Evolutionary conservation across 1,284 basidiomycete species (phyloP), one percentile per base, ranked within the genome.

Genomic region (Trichosporon sp.): DNA sequence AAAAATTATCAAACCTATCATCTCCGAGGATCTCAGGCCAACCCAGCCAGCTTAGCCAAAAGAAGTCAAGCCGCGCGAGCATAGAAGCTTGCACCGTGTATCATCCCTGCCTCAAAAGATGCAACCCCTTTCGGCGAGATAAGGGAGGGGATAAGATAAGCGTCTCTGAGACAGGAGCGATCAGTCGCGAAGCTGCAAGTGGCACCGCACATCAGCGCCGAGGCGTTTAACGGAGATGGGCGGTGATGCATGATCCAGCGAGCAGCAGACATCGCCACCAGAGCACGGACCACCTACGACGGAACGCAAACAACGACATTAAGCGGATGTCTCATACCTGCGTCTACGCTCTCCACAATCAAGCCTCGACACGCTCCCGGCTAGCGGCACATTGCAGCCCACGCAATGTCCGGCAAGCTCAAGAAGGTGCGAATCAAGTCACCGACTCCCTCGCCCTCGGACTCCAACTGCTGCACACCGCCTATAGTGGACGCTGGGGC

Each of bases 391-490:
- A n/a, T n/a, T n/a, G n/a, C n/a, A n/a, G n/a, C n/a, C n/a, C n/a
- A n/a, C n/a, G 11, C 49, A 5, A 54, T 54, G 49, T 21, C 49
- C 13, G 27, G 25, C 49, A 54, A 19, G 25, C 14, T 54, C 8
- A 54, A 54, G 49, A 54, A 54, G 31, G 49, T 54, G n/a, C 49
- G 49, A n/a, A 31, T 34, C 56, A 57, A 25, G n/a, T 34, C 33
- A 33, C 33, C 56, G 9, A 9, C 33, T 4, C 32, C 32, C 11
- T 57, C 32, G 32, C 13, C 29, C 29, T 8, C 27, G 52, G 19
- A 10, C 32, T 34, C 32, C 19, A 29, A 11, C 52, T 29, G n/a
- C n/a, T n/a, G n/a, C n/a, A n/a, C n/a, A n/a, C n/a, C n/a, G n/a
- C n/a, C n/a, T n/a, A n/a, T n/a, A n/a, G n/a, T n/a, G n/a, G n/a